Percentiles rank a stretch among this genome's conserved stretches.
These are phyloP conservation scores for Brassica napus DNA, from an alignment of 345 rosid species.

Conservation along the genomic window Da-Ae NC_063447.1:15196501-15197000, in stretches of 20 bases:
- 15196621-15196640: slow-evolving; percentile 16
- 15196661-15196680: slow-evolving; percentile 70
- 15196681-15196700: slow-evolving; percentile 61
- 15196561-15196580: background rate
- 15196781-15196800: slow-evolving; percentile 5
- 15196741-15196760: background rate
- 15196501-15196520: slow-evolving; percentile 42
- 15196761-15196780: slow-evolving; percentile 1
- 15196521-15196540: slow-evolving; percentile 82
- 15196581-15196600: background rate
- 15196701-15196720: slow-evolving; percentile 52
- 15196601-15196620: background rate
- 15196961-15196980: slow-evolving; percentile 33
- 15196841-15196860: slow-evolving; percentile 21
- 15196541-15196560: slow-evolving; percentile 66
- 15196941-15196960: slow-evolving; percentile 58
- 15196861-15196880: slow-evolving; percentile 25
- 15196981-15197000: slow-evolving; percentile 14
- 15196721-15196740: slow-evolving; percentile 2
- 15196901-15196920: slow-evolving; percentile 41
- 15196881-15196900: slow-evolving; percentile 48
- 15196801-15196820: slow-evolving; percentile 10
- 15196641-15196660: slow-evolving; percentile 55
- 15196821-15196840: slow-evolving; percentile 7
- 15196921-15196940: slow-evolving; percentile 33